Conservation (phyloP, 2,329 filamentous ascomycete genomes). For the Exophiala spinifera region DNA sequence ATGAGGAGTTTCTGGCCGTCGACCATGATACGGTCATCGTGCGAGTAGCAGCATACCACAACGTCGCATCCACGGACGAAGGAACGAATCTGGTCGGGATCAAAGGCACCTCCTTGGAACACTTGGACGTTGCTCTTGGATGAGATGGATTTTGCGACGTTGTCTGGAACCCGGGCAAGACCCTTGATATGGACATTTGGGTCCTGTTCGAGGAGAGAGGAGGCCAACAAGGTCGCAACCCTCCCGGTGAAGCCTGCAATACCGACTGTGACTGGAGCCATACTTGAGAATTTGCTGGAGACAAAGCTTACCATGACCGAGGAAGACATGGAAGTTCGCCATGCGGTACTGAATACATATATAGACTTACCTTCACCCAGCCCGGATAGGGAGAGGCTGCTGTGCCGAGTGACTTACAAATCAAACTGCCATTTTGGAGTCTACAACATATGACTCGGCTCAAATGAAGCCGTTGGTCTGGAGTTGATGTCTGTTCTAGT, state of each 20-base stretch:
- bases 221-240: conserved; percentile 34
- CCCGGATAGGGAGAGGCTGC: no score
- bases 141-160: conserved; percentile 25
- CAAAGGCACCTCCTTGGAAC: conserved; percentile 31
- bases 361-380: no score
- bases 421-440: no score
- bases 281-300: background rate
- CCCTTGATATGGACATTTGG: conserved; percentile 32
- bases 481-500: no score
- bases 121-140: conserved; percentile 25
- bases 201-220: conserved; percentile 30
- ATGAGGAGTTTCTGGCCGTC: conserved; percentile 44
- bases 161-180: conserved; percentile 32
- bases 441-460: no score
- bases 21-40: conserved; percentile 39
- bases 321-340: no score
- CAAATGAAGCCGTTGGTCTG: no score
- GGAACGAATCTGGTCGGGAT: conserved; percentile 27
- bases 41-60: conserved; percentile 43
- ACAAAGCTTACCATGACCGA: no score
- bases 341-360: no score
- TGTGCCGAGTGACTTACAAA: no score
- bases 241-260: conserved; percentile 38
- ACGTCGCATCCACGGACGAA: conserved; percentile 37
- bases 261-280: conserved; percentile 25